Evolutionary conservation across 192 early-diverging fungal species (phyloP).

Genomic region (Helicostylum pulchrum): DNA sequence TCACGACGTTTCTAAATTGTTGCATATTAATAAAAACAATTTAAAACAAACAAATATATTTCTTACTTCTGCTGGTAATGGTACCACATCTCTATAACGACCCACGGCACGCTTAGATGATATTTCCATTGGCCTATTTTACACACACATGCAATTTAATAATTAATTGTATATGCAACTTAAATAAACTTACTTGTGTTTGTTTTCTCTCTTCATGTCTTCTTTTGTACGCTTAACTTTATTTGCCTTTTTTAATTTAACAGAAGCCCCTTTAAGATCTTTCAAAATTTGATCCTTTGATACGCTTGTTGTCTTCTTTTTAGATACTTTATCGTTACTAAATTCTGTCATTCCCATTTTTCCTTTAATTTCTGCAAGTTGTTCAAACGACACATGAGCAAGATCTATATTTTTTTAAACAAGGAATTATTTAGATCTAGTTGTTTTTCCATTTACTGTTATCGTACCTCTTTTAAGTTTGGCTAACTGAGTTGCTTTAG

Average conservation of each 20-base stretch:
- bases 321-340: conserved; percentile 33
- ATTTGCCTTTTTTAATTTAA: conserved; percentile 38
- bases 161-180: conserved; percentile 18
- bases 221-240: conserved; percentile 40
- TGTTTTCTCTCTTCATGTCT: conserved; percentile 34
- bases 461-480: conserved; percentile 33
- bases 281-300: conserved; percentile 34
- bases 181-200: conserved; percentile 35
- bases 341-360: conserved; percentile 69
- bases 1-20: conserved; percentile 72
- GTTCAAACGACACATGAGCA: conserved; percentile 76
- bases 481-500: conserved; percentile 8
- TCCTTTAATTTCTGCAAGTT: conserved; percentile 73
- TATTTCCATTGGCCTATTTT: conserved; percentile 68
- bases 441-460: neutral
- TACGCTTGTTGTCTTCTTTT: conserved; percentile 23
- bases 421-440: neutral
- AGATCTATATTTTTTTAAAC: conserved; percentile 40
- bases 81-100: conserved; percentile 68
- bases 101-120: conserved; percentile 74
- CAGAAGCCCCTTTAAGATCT: conserved; percentile 34
- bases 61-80: conserved; percentile 51
- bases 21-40: neutral
- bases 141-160: conserved; percentile 13
- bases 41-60: neutral